Evolutionary conservation across 768 basidiomycete genomes (phyloP), one percentile per base, ranked within the genome.

Genomic region (Phylloporus scabripes): DNA sequence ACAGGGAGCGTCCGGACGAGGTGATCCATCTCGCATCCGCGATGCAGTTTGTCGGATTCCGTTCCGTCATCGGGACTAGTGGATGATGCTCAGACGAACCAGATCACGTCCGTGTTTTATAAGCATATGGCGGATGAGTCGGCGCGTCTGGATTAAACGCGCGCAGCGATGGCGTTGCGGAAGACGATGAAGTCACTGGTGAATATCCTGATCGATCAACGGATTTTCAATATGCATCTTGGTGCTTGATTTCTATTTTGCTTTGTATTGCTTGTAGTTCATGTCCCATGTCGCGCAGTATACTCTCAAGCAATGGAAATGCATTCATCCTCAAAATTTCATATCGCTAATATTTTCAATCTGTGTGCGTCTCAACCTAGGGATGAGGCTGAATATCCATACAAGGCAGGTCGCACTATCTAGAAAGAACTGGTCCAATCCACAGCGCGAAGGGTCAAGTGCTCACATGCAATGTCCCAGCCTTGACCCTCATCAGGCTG

Each of bases 401-500:
- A n/a, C n/a, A n/a, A n/a, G n/a, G n/a, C n/a, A n/a, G n/a, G n/a
- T n/a, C n/a, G n/a, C n/a, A n/a, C n/a, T n/a, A n/a, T n/a, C n/a
- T n/a, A n/a, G n/a, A n/a, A 23, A 23, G 21, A 3, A 23, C 9
- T 43, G 29, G 12, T 26, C 7, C 24, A 8, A 7, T 26, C 24
- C 7, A 7, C 24, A 26, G 1, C 5, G 24, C 24, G 7, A 26
- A 4, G 7, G 24, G 5, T 26, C 24, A 26, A 1, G 24, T 23
- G 5, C 21, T 23, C 21, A 23, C 21, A 23, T 23, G 21, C 21
- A 23, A 23, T 2, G 21, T 23, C 21, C 21, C 21, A 23, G 21
- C 21, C 21, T 23, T 5, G 21, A 23, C 21, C 21, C 21, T 23
- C 21, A 32, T 70, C 69, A 95, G 0, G 94, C 95, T n/a, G 95